Percentiles rank a stretch among this genome's conserved stretches.
These are phyloP conservation scores for Coemansia sp. DNA, from an alignment of 192 early-diverging fungal species.

Conservation along the genomic window DNA sequence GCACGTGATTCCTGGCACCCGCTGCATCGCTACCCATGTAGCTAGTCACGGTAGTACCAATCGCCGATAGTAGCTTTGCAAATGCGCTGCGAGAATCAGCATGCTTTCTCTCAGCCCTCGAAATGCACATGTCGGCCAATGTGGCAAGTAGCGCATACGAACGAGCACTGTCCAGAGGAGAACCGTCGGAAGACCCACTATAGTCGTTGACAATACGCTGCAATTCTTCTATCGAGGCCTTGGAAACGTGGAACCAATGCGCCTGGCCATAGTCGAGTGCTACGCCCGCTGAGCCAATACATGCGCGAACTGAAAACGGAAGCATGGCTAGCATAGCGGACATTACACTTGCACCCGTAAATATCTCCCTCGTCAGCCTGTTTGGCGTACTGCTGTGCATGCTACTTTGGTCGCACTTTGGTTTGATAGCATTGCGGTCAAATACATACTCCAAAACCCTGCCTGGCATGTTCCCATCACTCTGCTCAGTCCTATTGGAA, in stretches of 20 bases:
- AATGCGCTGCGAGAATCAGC: background rate
- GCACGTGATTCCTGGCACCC: background rate
- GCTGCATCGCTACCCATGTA: background rate
- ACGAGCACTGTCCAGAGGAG: background rate
- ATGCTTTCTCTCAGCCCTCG: constrained; percentile 4
- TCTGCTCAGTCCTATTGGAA: no score
- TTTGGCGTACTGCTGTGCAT: constrained; percentile 1
- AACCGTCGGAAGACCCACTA: no score
- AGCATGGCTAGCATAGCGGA: constrained; percentile 10
- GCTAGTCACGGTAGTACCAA: background rate
- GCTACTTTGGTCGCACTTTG: background rate
- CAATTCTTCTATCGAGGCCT: constrained; percentile 10
- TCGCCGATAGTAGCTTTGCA: background rate
- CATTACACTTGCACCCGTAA: constrained; percentile 1
- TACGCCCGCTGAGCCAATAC: constrained; percentile 10
- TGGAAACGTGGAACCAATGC: constrained; percentile 26
- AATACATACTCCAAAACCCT: constrained; percentile 4
- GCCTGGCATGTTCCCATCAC: no score
- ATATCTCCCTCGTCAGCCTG: background rate
- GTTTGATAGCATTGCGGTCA: constrained; percentile 6
- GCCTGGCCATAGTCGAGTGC: constrained; percentile 8
- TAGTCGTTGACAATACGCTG: background rate
- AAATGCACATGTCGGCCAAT: constrained; percentile 15
- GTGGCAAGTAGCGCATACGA: constrained; percentile 28
- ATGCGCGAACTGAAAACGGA: constrained; percentile 9